phyloP scores from a whole-genome alignment of 1,284 basidiomycete species.

The Athelia sp. region DNA sequence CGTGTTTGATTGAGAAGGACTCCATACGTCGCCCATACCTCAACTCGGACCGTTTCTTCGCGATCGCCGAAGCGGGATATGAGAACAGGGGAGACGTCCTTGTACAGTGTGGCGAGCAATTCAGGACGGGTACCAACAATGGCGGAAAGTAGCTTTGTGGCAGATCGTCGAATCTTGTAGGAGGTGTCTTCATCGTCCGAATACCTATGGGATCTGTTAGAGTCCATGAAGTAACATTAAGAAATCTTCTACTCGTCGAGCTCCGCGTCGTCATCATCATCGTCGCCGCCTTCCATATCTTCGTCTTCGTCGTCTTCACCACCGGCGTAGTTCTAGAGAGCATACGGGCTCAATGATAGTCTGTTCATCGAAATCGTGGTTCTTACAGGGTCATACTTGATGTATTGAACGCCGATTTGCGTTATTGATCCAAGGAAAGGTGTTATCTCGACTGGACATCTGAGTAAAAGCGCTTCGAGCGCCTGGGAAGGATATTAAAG shows the following conservation, averaged over 20 bases:
- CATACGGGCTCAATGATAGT: slow-evolving; percentile 3
- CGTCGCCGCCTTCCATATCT: slow-evolving; percentile 75
- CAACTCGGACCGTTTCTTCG: slow-evolving; percentile 93
- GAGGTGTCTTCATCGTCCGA: slow-evolving; percentile 99
- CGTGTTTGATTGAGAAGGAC: slow-evolving; percentile 79
- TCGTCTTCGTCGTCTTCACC: slow-evolving; percentile 77
- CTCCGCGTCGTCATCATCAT: slow-evolving; percentile 76
- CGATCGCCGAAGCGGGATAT: slow-evolving; percentile 92
- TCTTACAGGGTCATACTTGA: slow-evolving; percentile 89
- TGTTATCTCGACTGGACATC: slow-evolving; percentile 79
- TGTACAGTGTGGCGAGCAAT: slow-evolving; percentile 74
- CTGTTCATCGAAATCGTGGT: background rate
- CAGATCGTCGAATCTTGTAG: slow-evolving; percentile 93
- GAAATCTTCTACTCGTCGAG: slow-evolving; percentile 56
- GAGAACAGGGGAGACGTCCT: slow-evolving; percentile 80
- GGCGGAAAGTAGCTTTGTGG: slow-evolving; percentile 85
- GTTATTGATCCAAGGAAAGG: slow-evolving; percentile 69
- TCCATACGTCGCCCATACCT: slow-evolving; percentile 87
- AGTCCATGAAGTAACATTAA: background rate
- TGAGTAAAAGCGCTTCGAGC: slow-evolving; percentile 78
- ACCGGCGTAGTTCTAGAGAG: slow-evolving; percentile 81
- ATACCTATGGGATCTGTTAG: slow-evolving; percentile 48
- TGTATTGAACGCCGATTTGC: slow-evolving; percentile 66
- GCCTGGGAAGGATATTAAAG: slow-evolving; percentile 41
- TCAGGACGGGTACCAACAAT: slow-evolving; percentile 88